phyloP scores from a whole-genome alignment of 2,329 filamentous ascomycete species.

The Diplodia sapinea region DNA sequence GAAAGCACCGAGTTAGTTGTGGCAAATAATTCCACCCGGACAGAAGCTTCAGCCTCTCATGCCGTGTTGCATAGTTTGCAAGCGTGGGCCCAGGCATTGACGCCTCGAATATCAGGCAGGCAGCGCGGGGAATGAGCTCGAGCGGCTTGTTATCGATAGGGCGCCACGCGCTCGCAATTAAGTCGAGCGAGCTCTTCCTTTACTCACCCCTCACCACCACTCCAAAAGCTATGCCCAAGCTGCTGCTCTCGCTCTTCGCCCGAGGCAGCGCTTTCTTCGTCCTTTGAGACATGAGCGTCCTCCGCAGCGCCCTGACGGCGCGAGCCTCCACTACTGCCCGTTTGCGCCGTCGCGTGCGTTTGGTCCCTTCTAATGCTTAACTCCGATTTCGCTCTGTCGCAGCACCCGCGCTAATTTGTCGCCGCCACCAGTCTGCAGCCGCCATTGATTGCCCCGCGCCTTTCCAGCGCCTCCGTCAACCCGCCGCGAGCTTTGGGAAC shows the following conservation, averaged over 20 bases:
- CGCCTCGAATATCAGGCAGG: background rate
- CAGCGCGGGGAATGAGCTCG: background rate
- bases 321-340: conserved; percentile 11
- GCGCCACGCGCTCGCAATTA: conserved; percentile 13
- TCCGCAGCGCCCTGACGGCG: conserved; percentile 19
- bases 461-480: background rate
- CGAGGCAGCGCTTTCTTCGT: conserved; percentile 24
- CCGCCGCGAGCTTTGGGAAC: conserved; percentile 18
- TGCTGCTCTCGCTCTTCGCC: conserved; percentile 26
- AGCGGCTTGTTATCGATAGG: conserved; percentile 26
- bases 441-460: conserved; percentile 8
- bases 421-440: conserved; percentile 2
- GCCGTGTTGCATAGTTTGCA: background rate
- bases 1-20: background rate
- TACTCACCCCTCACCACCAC: conserved; percentile 23
- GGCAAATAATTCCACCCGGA: background rate
- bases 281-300: conserved; percentile 29
- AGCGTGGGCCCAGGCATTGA: background rate
- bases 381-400: conserved; percentile 28
- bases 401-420: conserved; percentile 3
- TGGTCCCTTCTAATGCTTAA: background rate
- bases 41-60: background rate
- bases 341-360: conserved; percentile 24
- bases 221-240: conserved; percentile 13
- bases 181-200: conserved; percentile 3